phyloP scores from a whole-genome alignment of 2,329 filamentous ascomycete genomes.

The Xylaria hypoxylon region DNA sequence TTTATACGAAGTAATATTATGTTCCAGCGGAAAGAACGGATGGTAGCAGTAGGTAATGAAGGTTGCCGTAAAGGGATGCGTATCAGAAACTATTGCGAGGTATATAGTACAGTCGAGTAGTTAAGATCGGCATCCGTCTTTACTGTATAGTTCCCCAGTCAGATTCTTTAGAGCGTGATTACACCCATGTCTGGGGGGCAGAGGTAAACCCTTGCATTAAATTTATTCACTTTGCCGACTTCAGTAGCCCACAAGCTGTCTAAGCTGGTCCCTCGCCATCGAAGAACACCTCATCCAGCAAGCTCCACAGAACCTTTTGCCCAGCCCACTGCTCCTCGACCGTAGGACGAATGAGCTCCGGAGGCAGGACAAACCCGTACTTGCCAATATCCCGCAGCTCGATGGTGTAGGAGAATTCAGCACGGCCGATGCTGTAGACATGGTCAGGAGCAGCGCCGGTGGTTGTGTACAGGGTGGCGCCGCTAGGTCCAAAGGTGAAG shows the following conservation, averaged over 20 bases:
- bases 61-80: no score
- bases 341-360: constrained; percentile 43
- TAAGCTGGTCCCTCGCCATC: constrained; percentile 46
- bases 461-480: constrained; percentile 45
- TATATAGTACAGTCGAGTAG: no score
- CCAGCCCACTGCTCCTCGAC: constrained; percentile 51
- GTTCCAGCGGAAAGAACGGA: no score
- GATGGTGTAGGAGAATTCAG: constrained; percentile 47
- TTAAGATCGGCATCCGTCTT: no score
- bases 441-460: constrained; percentile 46
- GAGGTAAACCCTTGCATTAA: no score
- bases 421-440: constrained; percentile 43
- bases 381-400: constrained; percentile 45
- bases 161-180: no score
- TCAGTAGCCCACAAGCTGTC: no score
- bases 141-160: no score
- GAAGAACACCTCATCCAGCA: constrained; percentile 53
- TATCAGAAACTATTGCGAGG: no score
- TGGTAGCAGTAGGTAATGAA: no score
- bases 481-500: constrained; percentile 46
- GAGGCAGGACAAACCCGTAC: constrained; percentile 47
- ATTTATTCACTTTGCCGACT: background rate
- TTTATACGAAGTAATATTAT: no score
- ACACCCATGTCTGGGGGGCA: no score
- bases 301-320: constrained; percentile 50